These are phyloP conservation scores for Anisodus acutangulus DNA, from an alignment of 257 asterid species.

Conservation along the genomic window DNA sequence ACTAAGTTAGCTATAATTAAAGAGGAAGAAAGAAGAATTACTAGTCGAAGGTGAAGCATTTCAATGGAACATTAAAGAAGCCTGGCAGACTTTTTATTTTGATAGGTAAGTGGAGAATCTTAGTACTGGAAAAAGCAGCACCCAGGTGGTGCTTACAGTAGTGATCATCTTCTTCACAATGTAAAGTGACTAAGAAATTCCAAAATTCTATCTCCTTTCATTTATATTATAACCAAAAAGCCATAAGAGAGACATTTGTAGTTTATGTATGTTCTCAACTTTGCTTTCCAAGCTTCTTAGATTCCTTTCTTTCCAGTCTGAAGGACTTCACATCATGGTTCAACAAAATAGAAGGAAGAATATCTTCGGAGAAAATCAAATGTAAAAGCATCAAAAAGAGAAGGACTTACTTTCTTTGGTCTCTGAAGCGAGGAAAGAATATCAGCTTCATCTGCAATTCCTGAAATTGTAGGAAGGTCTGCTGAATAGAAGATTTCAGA, in stretches of 20 bases:
- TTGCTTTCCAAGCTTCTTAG: not conserved
- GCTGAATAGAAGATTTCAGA: constrained; percentile 68
- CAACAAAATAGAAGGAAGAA: not conserved
- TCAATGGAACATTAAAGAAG: not conserved
- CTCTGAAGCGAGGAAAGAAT: constrained; percentile 96
- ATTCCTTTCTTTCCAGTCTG: not conserved
- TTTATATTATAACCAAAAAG: not conserved
- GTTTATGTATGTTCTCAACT: not conserved
- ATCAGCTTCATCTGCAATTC: constrained; percentile 95
- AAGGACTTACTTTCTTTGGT: constrained; percentile 82
- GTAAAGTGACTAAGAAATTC: not conserved
- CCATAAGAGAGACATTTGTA: constrained; percentile 25
- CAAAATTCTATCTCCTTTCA: not conserved
- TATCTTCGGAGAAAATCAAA: constrained; percentile 5
- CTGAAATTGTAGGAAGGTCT: constrained; percentile 84
- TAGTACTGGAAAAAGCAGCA: constrained; percentile 21
- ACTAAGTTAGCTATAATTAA: constrained; percentile 5
- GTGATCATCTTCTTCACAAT: constrained; percentile 20
- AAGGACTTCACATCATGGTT: constrained; percentile 12
- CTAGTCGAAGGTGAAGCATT: not conserved
- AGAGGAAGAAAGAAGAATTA: constrained; percentile 25
- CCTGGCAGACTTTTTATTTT: not conserved
- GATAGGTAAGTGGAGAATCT: constrained; percentile 19
- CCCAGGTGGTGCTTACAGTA: not conserved
- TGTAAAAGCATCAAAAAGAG: constrained; percentile 26